phyloP scores from a whole-genome alignment of 2,329 filamentous ascomycete species.

The Scytalidium sp. region DNA sequence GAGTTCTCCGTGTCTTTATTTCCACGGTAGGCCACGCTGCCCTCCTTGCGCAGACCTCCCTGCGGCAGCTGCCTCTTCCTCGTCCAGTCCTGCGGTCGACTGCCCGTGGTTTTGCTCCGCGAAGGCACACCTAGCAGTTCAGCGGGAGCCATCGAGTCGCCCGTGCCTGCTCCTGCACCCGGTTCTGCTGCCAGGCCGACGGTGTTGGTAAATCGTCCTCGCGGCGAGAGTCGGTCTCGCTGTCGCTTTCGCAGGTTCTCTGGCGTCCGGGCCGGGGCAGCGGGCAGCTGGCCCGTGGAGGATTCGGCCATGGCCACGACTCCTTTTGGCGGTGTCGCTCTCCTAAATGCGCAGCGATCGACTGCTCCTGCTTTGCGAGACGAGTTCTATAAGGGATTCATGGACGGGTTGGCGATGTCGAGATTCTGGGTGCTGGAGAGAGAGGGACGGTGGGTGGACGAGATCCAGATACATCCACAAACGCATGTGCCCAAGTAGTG shows the following conservation, averaged over 20 bases:
- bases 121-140: conserved; percentile 22
- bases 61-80: conserved; percentile 20
- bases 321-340: too few species aligned
- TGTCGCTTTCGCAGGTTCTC: conserved; percentile 30
- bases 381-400: too few species aligned
- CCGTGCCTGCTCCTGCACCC: conserved; percentile 9
- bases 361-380: too few species aligned
- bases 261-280: conserved; percentile 17
- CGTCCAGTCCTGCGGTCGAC: conserved; percentile 15
- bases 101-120: conserved; percentile 15
- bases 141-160: conserved; percentile 1
- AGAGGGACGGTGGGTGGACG: too few species aligned
- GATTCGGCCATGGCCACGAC: too few species aligned
- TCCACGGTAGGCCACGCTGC: conserved; percentile 20
- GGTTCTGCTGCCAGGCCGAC: conserved; percentile 10
- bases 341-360: too few species aligned
- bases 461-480: too few species aligned
- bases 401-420: too few species aligned
- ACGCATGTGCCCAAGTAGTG: too few species aligned
- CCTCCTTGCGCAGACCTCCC: conserved; percentile 25
- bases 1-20: conserved; percentile 41
- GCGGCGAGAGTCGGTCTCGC: conserved; percentile 28
- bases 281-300: too few species aligned
- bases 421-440: too few species aligned
- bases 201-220: conserved; percentile 17